Base-by-base conservation (phyloP, 2,329 filamentous ascomycete species). In the Pseudogymnoascus sp. region DNA sequence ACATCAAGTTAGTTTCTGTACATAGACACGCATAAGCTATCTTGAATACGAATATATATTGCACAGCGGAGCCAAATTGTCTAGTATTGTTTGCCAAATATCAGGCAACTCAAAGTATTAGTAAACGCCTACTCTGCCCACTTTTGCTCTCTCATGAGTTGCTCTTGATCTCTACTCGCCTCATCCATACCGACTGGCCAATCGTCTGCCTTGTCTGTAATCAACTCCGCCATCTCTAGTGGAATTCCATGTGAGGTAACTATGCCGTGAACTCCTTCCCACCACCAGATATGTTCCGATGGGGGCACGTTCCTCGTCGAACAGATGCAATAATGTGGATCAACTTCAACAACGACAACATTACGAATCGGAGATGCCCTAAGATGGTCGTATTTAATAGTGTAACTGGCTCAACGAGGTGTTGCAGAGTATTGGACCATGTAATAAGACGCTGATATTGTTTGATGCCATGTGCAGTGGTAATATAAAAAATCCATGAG, bases 261-360 rank as follows among this genome's bases (percentile, higher is more conserved):
- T 31, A 31, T 31, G 28, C 28, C 28, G 6, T 31, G 28, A 7
- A 31, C 28, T 31, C 8, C 28, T 2, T 31, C 28, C 28, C 6
- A 8, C 21, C 44, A 14, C 5, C 3, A 8, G 34, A 37, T 12
- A 12, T 75, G 67, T 60, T 76, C 77, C 66, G 83, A 81, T 4
- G 79, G 79, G 0, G 81, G 79, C 0, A 82, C 74, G 64, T 83
- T 80, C 0, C 74, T 74, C 0, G 78, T 81, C 3, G 75, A 84
- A 7, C 82, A 74, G 50, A 86, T 75, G 4, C 77, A 78, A 7
- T 73, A 67, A 37, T 79, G 68, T 0, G 84, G 84, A 66, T 87
- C 84, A 2, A 87, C 79, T 0, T n/a, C n/a, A n/a, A n/a, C n/a
- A 87, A 77, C 68, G 80, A 86, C 46, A 87, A 74, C 0, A 79